These are phyloP conservation scores for Rhizophagus sp. DNA, from an alignment of 192 early-diverging fungal species.

Conservation along the genomic window DNA sequence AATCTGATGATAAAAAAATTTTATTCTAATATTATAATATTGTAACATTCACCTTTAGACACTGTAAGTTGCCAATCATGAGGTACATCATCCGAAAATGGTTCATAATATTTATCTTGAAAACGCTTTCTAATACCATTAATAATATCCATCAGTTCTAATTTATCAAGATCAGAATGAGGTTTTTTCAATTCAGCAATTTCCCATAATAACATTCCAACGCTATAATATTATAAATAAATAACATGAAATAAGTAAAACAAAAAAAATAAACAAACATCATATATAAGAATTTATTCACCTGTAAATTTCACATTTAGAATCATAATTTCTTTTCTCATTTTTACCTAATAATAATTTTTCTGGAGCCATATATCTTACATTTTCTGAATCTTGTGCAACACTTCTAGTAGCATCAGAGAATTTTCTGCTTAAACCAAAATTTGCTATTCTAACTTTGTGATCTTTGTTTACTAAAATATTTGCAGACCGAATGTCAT, in stretches of 20 bases:
- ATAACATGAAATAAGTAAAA: no score
- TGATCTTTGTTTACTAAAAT: background rate
- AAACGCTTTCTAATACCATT: background rate
- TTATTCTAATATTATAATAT: background rate
- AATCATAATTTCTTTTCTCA: background rate
- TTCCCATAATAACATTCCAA: constrained; percentile 20
- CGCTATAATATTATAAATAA: background rate
- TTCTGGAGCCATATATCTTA: constrained; percentile 20
- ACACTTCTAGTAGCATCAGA: constrained; percentile 7
- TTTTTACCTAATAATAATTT: background rate
- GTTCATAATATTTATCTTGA: background rate
- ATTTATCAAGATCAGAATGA: background rate
- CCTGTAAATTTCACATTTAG: constrained; percentile 22
- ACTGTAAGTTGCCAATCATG: background rate
- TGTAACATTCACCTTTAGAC: background rate
- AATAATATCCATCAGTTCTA: background rate
- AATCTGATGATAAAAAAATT: no score
- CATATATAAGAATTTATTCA: background rate
- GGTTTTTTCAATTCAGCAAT: constrained; percentile 20
- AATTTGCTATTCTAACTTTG: constrained; percentile 17
- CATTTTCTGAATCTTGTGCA: background rate
- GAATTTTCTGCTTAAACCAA: background rate
- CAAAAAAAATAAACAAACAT: no score
- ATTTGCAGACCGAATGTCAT: constrained; percentile 14
- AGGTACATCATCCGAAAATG: background rate